These are phyloP conservation scores for Lipomyces yamanashiensis DNA, from an alignment of 805 yeast species.

Conservation along the genomic window DNA sequence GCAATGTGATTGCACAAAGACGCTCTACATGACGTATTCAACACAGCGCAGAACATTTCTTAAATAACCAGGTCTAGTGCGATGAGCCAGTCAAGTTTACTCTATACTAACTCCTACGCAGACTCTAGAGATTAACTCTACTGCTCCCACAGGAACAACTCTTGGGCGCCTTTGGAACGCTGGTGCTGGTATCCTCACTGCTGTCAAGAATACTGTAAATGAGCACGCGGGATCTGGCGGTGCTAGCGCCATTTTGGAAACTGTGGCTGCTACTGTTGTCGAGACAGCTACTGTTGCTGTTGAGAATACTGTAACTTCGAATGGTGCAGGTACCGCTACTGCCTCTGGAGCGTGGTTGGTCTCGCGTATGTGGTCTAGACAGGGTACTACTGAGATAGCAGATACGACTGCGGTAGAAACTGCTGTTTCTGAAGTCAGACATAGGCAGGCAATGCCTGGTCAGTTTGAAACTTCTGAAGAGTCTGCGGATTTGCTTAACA, in stretches of 20 bases:
- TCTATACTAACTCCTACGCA: neutral
- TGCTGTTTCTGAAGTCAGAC: neutral
- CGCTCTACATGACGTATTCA: no score
- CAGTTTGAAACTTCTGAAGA: neutral
- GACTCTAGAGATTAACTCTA: neutral
- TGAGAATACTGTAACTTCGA: neutral
- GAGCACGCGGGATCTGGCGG: slow-evolving; percentile 7
- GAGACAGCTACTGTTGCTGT: slow-evolving; percentile 11
- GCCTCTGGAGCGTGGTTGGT: slow-evolving; percentile 4
- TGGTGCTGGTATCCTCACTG: slow-evolving; percentile 4
- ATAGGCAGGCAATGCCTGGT: slow-evolving; percentile 4
- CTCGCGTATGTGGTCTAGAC: neutral
- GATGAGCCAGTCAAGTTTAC: slow-evolving; percentile 2
- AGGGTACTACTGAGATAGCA: neutral
- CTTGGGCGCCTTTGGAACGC: slow-evolving; percentile 7
- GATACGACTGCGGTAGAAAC: neutral
- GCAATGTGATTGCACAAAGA: neutral
- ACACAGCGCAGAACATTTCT: no score
- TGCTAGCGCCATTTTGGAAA: slow-evolving; percentile 10
- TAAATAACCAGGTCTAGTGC: slow-evolving; percentile 1
- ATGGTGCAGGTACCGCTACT: neutral
- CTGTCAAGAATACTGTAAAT: neutral
- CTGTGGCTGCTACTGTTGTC: slow-evolving; percentile 13
- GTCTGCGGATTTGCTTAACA: neutral
- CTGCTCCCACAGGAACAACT: neutral